These are phyloP conservation scores for Peronosclerospora sorghi DNA, from an alignment of 352 stramenopile species.

Conservation along the genomic window DNA sequence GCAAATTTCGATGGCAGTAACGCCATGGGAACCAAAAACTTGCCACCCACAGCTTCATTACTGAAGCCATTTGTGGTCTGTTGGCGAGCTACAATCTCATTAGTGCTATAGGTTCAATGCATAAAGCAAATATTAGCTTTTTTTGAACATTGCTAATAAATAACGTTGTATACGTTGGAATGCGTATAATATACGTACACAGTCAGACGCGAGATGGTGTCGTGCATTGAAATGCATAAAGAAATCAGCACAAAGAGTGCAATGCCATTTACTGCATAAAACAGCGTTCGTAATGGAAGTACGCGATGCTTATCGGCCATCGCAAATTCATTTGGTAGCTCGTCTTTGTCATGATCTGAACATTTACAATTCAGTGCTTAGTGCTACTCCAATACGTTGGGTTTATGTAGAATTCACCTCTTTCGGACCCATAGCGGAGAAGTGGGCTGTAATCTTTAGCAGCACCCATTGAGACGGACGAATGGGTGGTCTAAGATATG, in stretches of 20 bases:
- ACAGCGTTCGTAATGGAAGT: conserved; percentile 25
- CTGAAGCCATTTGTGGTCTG: conserved; percentile 5
- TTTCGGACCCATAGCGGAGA: conserved; percentile 49
- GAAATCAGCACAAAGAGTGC: conserved; percentile 42
- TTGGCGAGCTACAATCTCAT: conserved; percentile 9
- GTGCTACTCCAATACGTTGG: not conserved
- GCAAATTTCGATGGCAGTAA: conserved; percentile 73
- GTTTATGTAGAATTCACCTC: conserved; percentile 7
- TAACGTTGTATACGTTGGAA: not conserved
- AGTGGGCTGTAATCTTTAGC: conserved; percentile 42
- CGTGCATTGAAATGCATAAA: conserved; percentile 66
- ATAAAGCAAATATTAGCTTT: not conserved
- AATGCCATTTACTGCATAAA: conserved; percentile 50
- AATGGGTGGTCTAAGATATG: too few relatives aligned
- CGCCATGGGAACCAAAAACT: conserved; percentile 41
- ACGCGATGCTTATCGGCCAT: not conserved
- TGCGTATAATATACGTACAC: conserved; percentile 7
- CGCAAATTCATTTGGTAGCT: conserved; percentile 6
- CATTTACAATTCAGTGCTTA: not conserved
- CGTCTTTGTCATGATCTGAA: conserved; percentile 4
- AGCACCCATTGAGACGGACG: conserved; percentile 5
- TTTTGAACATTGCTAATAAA: not conserved
- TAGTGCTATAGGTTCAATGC: conserved; percentile 6
- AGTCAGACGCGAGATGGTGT: conserved; percentile 41
- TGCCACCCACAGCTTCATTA: conserved; percentile 2